Conservation (phyloP, 129 eudicot genomes). For the Chrysanthemum seticuspe region DNA sequence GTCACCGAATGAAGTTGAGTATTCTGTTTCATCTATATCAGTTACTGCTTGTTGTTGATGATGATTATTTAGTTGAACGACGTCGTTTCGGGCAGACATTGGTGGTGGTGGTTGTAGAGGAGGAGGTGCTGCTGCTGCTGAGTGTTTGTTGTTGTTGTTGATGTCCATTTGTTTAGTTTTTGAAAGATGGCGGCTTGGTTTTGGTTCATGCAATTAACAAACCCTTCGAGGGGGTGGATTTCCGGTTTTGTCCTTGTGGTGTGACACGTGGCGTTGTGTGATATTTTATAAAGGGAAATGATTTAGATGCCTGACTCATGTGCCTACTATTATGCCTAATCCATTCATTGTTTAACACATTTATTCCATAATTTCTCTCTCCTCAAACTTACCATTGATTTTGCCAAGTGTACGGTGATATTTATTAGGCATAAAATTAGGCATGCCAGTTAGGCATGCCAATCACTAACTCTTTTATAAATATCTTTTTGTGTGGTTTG, state of each 20-base stretch:
- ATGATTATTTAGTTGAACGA: slow-evolving; percentile 1
- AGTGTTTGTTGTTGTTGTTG: neutral
- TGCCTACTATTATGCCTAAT: no score
- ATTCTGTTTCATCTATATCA: slow-evolving; percentile 83
- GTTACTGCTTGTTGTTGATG: slow-evolving; percentile 7
- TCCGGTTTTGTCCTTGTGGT: neutral
- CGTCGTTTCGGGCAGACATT: slow-evolving; percentile 33
- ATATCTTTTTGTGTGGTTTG: no score
- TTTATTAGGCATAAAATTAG: no score
- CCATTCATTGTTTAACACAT: no score
- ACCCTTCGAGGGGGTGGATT: neutral
- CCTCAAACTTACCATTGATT: no score
- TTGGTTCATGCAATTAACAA: neutral
- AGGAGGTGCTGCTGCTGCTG: neutral
- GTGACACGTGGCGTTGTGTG: neutral
- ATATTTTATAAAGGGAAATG: no score
- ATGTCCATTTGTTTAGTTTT: neutral
- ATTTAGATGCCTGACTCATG: no score
- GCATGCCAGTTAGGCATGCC: no score
- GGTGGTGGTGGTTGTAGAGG: slow-evolving; percentile 12
- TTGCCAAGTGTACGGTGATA: no score
- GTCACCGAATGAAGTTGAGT: slow-evolving; percentile 86
- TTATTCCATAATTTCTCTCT: no score
- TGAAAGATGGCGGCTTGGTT: neutral
- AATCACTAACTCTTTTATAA: no score